Conservation (phyloP, 2,329 filamentous ascomycete genomes). For the Fusarium abutilonis region DNA sequence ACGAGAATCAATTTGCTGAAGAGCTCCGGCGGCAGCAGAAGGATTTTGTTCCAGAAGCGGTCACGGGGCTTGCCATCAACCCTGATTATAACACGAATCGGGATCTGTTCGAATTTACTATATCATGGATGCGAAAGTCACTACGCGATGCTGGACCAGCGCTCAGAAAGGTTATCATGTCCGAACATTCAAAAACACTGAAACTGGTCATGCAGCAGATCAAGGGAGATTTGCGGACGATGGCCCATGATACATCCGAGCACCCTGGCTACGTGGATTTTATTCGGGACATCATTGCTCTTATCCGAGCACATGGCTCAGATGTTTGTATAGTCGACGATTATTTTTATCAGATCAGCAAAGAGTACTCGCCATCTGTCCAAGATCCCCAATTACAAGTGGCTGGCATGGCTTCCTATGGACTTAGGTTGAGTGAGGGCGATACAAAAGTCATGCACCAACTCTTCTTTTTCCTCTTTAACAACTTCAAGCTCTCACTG, state of each 20-base stretch:
- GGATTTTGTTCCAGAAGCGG: slow-evolving; percentile 55
- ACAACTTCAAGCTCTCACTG: slow-evolving; percentile 66
- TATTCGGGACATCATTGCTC: slow-evolving; percentile 60
- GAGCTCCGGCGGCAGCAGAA: slow-evolving; percentile 55
- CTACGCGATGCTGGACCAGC: slow-evolving; percentile 53
- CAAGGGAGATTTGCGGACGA: slow-evolving; percentile 58
- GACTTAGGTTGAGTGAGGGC: slow-evolving; percentile 63
- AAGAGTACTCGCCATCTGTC: slow-evolving; percentile 64
- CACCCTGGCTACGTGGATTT: slow-evolving; percentile 63
- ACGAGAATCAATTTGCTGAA: slow-evolving; percentile 62
- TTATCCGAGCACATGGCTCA: slow-evolving; percentile 64
- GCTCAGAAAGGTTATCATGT: slow-evolving; percentile 50
- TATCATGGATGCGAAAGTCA: slow-evolving; percentile 62
- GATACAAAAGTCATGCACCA: slow-evolving; percentile 59
- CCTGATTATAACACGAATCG: slow-evolving; percentile 61
- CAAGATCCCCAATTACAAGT: slow-evolving; percentile 67
- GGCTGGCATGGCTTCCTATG: slow-evolving; percentile 65
- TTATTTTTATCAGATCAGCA: slow-evolving; percentile 66
- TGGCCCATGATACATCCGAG: slow-evolving; percentile 51
- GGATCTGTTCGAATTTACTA: slow-evolving; percentile 59
- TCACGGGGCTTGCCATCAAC: slow-evolving; percentile 49
- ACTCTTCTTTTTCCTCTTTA: slow-evolving; percentile 67
- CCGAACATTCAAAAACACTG: slow-evolving; percentile 57
- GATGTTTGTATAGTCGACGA: slow-evolving; percentile 64
- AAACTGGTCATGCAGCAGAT: slow-evolving; percentile 64